A percentile compares a stretch with the other conserved stretches of the same genome.
These are phyloP conservation scores for Phytophthora cryptogea DNA, from an alignment of 352 stramenopile species.

Conservation along the genomic window DNA sequence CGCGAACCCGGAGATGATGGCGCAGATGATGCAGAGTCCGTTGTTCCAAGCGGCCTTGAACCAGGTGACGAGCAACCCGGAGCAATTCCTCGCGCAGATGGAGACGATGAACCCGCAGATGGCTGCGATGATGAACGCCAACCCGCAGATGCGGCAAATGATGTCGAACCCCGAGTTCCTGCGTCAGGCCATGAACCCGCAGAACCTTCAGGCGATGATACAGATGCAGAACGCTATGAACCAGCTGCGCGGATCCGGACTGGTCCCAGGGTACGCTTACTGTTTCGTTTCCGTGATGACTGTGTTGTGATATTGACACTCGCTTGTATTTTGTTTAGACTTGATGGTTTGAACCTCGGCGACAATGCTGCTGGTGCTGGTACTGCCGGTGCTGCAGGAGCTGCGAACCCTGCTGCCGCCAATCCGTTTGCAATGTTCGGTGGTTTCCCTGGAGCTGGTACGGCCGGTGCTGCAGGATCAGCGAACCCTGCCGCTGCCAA, in stretches of 20 bases:
- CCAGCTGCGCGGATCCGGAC: conserved; percentile 70
- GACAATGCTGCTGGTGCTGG: conserved; percentile 20
- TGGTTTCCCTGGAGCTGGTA: conserved; percentile 38
- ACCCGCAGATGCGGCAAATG: conserved; percentile 90
- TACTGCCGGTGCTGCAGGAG: conserved; percentile 6
- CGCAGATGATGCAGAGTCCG: conserved; percentile 87
- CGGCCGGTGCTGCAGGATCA: conserved; percentile 8
- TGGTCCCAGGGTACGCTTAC: conserved; percentile 59
- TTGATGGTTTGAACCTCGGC: conserved; percentile 58
- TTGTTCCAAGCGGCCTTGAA: conserved; percentile 85
- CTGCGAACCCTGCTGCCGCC: conserved; percentile 17
- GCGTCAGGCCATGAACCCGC: conserved; percentile 86
- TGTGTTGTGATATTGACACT: conserved; percentile 8
- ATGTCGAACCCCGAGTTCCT: conserved; percentile 90
- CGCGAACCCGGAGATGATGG: conserved; percentile 76
- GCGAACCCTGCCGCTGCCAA: conserved; percentile 28
- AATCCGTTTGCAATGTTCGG: conserved; percentile 52
- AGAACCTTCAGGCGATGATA: conserved; percentile 92
- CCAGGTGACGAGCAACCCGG: conserved; percentile 81
- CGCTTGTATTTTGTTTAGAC: conserved; percentile 25
- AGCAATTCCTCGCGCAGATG: conserved; percentile 83
- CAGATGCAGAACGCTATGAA: conserved; percentile 91
- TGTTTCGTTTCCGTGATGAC: conserved; percentile 12
- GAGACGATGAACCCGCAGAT: conserved; percentile 92
- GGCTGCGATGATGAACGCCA: conserved; percentile 81